Evolutionary conservation across 305 asterid species (phyloP).

Genomic region (Fraxinus xanthoxyloides): DNA sequence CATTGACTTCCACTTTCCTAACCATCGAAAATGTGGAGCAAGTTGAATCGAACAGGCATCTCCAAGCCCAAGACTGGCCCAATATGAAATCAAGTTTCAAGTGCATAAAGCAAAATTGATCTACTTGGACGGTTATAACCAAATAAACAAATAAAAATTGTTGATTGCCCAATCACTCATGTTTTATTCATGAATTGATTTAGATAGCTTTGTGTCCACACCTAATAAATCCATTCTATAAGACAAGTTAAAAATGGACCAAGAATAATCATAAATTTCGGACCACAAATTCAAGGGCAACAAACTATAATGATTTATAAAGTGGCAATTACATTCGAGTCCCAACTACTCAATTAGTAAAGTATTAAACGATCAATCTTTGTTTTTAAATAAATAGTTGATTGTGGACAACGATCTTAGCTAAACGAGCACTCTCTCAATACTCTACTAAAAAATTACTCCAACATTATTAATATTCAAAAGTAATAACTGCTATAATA

Average conservation of each 20-base stretch:
- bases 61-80: not conserved
- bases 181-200: not conserved
- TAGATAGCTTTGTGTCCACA: too few relatives aligned
- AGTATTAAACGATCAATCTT: too few relatives aligned
- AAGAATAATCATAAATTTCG: not conserved
- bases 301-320: too few relatives aligned
- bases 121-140: not conserved
- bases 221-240: not conserved
- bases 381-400: not conserved
- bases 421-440: not conserved
- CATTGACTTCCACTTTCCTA: too few relatives aligned
- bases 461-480: too few relatives aligned
- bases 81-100: not conserved
- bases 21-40: too few relatives aligned
- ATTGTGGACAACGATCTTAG: not conserved
- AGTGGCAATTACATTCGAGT: too few relatives aligned
- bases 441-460: too few relatives aligned
- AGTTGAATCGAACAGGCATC: not conserved
- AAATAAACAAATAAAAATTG: not conserved
- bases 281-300: not conserved
- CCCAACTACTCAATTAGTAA: too few relatives aligned
- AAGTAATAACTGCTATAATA: too few relatives aligned
- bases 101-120: not conserved
- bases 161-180: not conserved
- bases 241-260: not conserved